Evolutionary conservation across 352 stramenopile genomes (phyloP).

Genomic region (Pythium monospermum): DNA sequence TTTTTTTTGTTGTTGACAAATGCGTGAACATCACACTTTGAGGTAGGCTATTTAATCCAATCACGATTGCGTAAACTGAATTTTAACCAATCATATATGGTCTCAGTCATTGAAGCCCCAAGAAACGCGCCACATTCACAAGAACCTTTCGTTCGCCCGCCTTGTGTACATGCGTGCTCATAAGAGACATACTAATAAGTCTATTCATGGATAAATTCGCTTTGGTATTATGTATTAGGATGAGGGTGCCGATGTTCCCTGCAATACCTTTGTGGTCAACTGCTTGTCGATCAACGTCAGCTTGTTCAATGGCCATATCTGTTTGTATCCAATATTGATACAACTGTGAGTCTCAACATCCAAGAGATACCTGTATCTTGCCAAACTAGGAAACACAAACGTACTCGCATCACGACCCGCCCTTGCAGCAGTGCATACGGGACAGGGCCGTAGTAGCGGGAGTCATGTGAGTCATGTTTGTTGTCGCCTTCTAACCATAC

Average conservation of each 20-base stretch:
- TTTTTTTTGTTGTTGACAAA: too few species aligned
- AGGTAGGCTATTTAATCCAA: slow-evolving; percentile 6
- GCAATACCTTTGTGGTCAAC: slow-evolving; percentile 43
- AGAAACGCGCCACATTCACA: not conserved
- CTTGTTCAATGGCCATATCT: slow-evolving; percentile 82
- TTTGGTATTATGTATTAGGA: too few species aligned
- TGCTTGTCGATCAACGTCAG: slow-evolving; percentile 60
- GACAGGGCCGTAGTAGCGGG: slow-evolving; percentile 93
- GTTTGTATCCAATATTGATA: not conserved
- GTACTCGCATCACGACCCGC: slow-evolving; percentile 84
- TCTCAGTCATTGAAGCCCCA: not conserved
- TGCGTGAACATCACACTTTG: too few species aligned
- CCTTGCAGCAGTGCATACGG: slow-evolving; percentile 89
- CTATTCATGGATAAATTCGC: too few species aligned
- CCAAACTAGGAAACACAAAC: slow-evolving; percentile 20
- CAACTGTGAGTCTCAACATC: not conserved
- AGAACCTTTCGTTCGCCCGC: too few species aligned
- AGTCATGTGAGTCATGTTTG: slow-evolving; percentile 94
- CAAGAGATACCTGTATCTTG: not conserved
- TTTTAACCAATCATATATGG: slow-evolving; percentile 3
- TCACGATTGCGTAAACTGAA: not conserved
- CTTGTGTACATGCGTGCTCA: too few species aligned
- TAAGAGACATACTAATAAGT: too few species aligned
- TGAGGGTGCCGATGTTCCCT: too few species aligned
- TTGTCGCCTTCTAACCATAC: slow-evolving; percentile 98